phyloP scores from a whole-genome alignment of 73 alveolate species.

The Paramecium biaurelia region DNA sequence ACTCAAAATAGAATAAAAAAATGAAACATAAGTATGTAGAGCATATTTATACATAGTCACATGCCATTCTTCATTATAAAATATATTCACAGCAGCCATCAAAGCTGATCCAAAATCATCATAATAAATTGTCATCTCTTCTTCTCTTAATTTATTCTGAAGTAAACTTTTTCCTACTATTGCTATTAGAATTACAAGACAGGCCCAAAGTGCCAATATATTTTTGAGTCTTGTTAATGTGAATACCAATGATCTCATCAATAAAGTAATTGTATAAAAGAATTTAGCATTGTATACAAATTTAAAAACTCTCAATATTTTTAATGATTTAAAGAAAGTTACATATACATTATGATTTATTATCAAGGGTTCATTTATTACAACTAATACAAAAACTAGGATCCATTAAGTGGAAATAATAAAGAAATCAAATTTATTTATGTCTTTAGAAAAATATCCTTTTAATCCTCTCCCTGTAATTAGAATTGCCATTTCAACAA shows the following conservation, averaged over 20 bases:
- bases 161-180: background rate
- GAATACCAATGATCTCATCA: background rate
- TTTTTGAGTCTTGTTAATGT: background rate
- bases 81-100: conserved; percentile 43
- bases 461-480: background rate
- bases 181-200: background rate
- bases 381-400: background rate
- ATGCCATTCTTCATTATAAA: conserved; percentile 67
- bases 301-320: background rate
- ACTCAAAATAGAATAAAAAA: conserved; percentile 2
- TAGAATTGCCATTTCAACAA: background rate
- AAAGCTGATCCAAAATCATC: conserved; percentile 16
- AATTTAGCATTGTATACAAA: background rate
- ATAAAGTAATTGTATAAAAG: background rate
- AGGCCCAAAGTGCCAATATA: background rate
- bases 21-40: background rate
- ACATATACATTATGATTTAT: background rate
- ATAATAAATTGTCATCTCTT: background rate
- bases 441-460: background rate
- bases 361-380: background rate
- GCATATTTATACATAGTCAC: conserved; percentile 55
- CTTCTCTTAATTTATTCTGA: background rate
- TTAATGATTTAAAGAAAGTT: background rate
- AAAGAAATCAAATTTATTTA: background rate
- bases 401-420: background rate